Evolutionary conservation across 768 basidiomycete genomes (phyloP), one percentile per base, ranked within the genome.

Genomic region (Tulasnella sp.): DNA sequence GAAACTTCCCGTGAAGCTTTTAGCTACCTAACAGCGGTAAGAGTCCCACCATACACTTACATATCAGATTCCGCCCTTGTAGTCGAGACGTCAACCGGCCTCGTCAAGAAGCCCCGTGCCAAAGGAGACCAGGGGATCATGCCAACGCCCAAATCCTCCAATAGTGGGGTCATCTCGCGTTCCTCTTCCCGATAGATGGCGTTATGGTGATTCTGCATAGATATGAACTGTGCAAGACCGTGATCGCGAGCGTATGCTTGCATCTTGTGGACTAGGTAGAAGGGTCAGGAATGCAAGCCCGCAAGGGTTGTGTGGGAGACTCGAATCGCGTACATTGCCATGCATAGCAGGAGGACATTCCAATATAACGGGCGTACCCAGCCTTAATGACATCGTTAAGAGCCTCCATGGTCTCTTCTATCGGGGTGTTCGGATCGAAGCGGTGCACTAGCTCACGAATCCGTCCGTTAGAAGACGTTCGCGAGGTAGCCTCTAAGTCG

Each of bases 281-380:
- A 12, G 4, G 2, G 17, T 44, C 5, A 69, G 35, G 44, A 16
- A 5, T 12, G 41, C 39, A 8, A 12, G 16, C 67, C 19, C 29
- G 29, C 42, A 44, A 12, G 22, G 22, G 26, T 2, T 29, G 2
- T 14, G 1, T 19, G 16, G n/a, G 29, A 14, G 1, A 65, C 11
- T 1, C 9, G 12, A 22, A n/a, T 12, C 3, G 12, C 71, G 17
- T 63, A 72, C 71, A 72, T 63, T 72, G 71, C 71, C 71, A 72
- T 12, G 71, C 71, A 22, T 72, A 65, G 29, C 71, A 72, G 2
- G 71, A 72, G 6, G 62, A 64, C 62, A 72, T 72, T n/a, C 71
- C 71, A 65, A 84, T 83, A 75, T 83, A 85, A n/a, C 83, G 80
- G 42, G 82, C 84, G 52, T 83, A 81, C 4, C 85, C 85, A 7